Evolutionary conservation across 495 filamentous ascomycete genomes (phyloP).

Genomic region (Bacidia rubella): DNA sequence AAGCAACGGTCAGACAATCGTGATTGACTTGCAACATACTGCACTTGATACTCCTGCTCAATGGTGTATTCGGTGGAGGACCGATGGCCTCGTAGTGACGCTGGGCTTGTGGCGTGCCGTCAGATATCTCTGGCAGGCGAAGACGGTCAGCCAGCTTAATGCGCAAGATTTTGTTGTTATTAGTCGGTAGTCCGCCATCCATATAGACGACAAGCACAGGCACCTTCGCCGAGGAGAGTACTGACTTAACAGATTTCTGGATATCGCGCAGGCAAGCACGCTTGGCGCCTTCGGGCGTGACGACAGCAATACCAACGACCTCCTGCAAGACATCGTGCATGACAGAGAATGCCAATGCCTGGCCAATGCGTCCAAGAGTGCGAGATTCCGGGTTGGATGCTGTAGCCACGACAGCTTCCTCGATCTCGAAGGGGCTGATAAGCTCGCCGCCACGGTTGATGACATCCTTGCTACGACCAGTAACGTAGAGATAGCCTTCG

Average conservation of each 20-base stretch:
- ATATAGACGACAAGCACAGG: constrained; percentile 30
- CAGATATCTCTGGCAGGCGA: constrained; percentile 20
- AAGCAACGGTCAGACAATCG: constrained; percentile 12
- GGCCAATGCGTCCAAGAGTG: background rate
- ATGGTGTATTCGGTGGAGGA: constrained; percentile 24
- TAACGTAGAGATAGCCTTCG: constrained; percentile 59
- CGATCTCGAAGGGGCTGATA: constrained; percentile 67
- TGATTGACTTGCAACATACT: constrained; percentile 24
- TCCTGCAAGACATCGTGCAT: constrained; percentile 32
- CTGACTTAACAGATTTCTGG: constrained; percentile 23
- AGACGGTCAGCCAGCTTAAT: constrained; percentile 28
- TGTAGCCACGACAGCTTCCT: constrained; percentile 49
- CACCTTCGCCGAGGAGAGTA: constrained; percentile 29
- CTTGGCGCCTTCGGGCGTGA: constrained; percentile 20
- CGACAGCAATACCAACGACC: constrained; percentile 30
- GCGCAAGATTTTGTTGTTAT: constrained; percentile 33
- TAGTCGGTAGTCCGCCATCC: constrained; percentile 27
- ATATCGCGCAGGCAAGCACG: constrained; percentile 26
- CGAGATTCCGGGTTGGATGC: background rate
- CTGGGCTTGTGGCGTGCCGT: constrained; percentile 18
- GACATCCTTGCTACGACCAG: constrained; percentile 65
- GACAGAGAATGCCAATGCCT: constrained; percentile 31
- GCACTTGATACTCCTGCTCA: constrained; percentile 18
- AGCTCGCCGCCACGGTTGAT: constrained; percentile 74
- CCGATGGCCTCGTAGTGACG: constrained; percentile 26